A percentile compares a stretch with the other conserved stretches of the same genome.
Conservation (phyloP, 768 basidiomycete genomes). For the Kwoniella dendrophila region DNA sequence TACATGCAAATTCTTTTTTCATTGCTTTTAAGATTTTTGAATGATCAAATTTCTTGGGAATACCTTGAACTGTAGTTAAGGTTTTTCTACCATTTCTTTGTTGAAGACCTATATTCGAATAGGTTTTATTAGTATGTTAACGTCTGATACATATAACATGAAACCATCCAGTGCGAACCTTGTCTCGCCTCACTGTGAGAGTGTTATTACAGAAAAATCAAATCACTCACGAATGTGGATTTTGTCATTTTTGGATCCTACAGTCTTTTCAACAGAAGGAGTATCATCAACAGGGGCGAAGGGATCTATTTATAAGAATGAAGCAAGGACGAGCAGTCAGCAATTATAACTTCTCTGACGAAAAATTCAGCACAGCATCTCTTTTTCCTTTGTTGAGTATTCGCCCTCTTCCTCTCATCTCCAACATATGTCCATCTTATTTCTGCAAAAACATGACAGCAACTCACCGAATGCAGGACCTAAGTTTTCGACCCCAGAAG, state of each 20-base stretch:
- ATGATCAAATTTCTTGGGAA: constrained; percentile 90
- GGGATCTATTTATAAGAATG: constrained; percentile 24
- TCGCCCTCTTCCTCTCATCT: not conserved
- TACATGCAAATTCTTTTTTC: constrained; percentile 99
- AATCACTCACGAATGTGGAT: constrained; percentile 57
- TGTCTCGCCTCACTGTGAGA: too few species aligned
- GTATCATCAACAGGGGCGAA: constrained; percentile 36
- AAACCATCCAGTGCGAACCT: too few species aligned
- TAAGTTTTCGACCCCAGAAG: constrained; percentile 48
- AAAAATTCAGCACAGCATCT: too few species aligned
- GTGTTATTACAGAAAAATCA: not conserved
- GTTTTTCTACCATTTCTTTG: constrained; percentile 99
- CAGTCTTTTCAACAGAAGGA: constrained; percentile 51
- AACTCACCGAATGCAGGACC: constrained; percentile 49
- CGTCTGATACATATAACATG: not conserved
- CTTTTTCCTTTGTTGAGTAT: too few species aligned
- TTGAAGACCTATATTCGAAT: constrained; percentile 77
- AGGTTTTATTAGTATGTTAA: not conserved
- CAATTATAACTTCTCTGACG: not conserved
- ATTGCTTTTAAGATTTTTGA: constrained; percentile 99
- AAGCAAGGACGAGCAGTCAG: not conserved
- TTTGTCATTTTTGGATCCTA: constrained; percentile 52
- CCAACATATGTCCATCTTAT: not conserved
- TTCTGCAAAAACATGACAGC: not conserved
- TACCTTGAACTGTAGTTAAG: constrained; percentile 92